Conservation (phyloP, 2,329 filamentous ascomycete species). For the Talaromyces verruculosus region DNA sequence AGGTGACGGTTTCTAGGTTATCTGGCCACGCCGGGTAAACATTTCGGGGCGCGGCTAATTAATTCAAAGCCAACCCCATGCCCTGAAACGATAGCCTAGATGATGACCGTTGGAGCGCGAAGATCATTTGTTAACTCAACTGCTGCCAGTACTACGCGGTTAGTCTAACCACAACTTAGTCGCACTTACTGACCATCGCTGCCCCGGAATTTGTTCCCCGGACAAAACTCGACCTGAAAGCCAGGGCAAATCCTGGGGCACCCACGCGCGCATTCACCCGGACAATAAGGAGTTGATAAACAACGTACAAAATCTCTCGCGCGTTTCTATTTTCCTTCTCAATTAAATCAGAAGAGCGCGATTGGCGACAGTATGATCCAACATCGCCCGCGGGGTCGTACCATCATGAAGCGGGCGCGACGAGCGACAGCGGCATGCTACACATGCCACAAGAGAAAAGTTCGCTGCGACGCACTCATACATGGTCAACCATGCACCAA, state of each 20-base stretch:
- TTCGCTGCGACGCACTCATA: slow-evolving; percentile 35
- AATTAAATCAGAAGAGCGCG: neutral
- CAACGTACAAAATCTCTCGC: neutral
- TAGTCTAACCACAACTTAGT: neutral
- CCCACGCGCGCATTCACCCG: neutral
- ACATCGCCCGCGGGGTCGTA: neutral
- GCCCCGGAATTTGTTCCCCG: neutral
- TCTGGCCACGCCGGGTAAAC: neutral
- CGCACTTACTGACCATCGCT: neutral
- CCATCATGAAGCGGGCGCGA: slow-evolving; percentile 28
- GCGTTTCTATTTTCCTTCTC: neutral
- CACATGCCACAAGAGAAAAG: slow-evolving; percentile 36
- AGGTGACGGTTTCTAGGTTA: neutral
- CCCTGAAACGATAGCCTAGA: neutral
- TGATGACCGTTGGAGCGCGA: neutral
- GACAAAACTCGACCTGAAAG: neutral
- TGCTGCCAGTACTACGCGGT: neutral
- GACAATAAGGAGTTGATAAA: neutral
- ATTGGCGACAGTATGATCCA: neutral
- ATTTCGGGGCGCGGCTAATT: neutral
- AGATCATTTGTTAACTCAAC: neutral
- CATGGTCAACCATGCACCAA: slow-evolving; percentile 52
- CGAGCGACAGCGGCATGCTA: slow-evolving; percentile 35
- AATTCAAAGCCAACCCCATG: neutral
- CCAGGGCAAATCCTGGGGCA: neutral